A percentile compares a stretch with the other conserved stretches of the same genome.
Conservation (phyloP, 371 early-diverging fungal genomes). For the Syncephalastrum racemosum region DNA sequence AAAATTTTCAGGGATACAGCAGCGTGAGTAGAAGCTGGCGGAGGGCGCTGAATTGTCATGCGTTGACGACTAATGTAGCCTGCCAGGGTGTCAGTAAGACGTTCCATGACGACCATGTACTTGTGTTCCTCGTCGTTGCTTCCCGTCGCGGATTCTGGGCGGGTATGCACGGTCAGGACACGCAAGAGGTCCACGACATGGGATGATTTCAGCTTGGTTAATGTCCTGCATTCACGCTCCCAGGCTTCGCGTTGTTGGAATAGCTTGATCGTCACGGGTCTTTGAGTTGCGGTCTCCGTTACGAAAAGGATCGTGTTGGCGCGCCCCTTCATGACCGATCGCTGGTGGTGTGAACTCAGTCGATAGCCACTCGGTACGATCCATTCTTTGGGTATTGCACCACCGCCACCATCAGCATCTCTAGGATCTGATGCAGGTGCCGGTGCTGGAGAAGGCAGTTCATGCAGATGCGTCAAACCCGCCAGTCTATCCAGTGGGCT, state of each 20-base stretch:
- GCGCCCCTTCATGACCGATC: neutral
- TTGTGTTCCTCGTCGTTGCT: slow-evolving; percentile 25
- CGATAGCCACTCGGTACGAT: neutral
- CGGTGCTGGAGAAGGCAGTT: no score
- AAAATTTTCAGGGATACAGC: slow-evolving; percentile 1
- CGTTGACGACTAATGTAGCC: slow-evolving; percentile 13
- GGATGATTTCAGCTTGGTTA: slow-evolving; percentile 36
- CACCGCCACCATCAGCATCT: no score
- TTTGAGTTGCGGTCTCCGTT: neutral
- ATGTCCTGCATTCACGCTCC: slow-evolving; percentile 48
- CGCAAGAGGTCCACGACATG: slow-evolving; percentile 42
- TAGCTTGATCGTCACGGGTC: slow-evolving; percentile 28
- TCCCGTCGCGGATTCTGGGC: no score
- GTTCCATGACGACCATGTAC: slow-evolving; percentile 42
- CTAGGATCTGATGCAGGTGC: no score
- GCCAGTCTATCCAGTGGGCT: no score
- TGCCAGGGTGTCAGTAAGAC: slow-evolving; percentile 38
- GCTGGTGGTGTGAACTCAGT: no score
- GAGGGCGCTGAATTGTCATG: neutral
- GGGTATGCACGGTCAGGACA: slow-evolving; percentile 40
- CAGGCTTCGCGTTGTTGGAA: slow-evolving; percentile 54
- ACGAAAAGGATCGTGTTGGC: neutral
- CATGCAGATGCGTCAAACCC: no score
- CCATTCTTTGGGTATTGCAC: no score
- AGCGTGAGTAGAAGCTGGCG: no score